These are phyloP conservation scores for Sisymbrium irio DNA, from an alignment of 345 rosid genomes.

Conservation along the genomic window DNA sequence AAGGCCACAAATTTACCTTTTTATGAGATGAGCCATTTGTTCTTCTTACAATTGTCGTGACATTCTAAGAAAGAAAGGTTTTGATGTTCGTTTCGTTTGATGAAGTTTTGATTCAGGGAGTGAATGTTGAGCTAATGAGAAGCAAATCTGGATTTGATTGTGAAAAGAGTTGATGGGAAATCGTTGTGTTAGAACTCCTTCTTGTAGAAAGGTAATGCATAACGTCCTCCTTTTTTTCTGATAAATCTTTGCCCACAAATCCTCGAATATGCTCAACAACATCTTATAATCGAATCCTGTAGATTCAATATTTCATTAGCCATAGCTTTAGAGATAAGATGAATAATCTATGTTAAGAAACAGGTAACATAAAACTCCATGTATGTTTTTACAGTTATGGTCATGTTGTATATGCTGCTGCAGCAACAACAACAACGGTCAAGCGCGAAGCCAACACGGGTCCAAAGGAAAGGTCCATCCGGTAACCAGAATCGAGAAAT, in stretches of 20 bases:
- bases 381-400: conserved; percentile 30
- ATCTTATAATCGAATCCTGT: background rate
- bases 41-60: background rate
- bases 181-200: conserved; percentile 14
- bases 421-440: conserved; percentile 17
- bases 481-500: conserved; percentile 43
- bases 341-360: background rate
- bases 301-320: conserved; percentile 1
- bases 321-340: background rate
- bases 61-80: background rate
- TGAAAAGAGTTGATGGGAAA: conserved; percentile 30
- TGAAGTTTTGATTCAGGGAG: conserved; percentile 1
- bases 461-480: conserved; percentile 47
- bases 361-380: background rate
- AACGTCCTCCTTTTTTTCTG: background rate
- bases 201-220: conserved; percentile 24
- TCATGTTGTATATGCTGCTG: conserved; percentile 30
- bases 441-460: conserved; percentile 32
- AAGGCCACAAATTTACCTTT: background rate
- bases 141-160: conserved; percentile 12
- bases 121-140: conserved; percentile 15
- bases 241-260: background rate
- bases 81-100: conserved; percentile 11
- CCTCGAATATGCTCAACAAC: background rate
- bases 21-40: background rate